A percentile compares a stretch with the other conserved stretches of the same genome.
phyloP scores from a whole-genome alignment of 371 early-diverging fungal species.

The Haplosporangium sp. region DNA sequence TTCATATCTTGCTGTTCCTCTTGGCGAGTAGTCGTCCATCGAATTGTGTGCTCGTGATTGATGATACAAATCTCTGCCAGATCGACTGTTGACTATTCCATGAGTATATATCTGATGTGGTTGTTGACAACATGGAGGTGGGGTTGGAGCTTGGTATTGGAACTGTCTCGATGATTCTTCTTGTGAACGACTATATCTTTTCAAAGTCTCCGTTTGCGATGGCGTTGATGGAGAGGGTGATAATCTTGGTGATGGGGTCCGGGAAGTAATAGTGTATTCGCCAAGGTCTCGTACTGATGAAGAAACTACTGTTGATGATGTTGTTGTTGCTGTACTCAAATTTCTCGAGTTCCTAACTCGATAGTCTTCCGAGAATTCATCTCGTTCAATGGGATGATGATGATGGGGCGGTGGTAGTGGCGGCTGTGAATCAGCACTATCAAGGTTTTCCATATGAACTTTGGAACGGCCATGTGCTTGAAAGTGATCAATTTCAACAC shows the following conservation, averaged over 20 bases:
- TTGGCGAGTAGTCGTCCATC: not conserved
- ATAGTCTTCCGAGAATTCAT: not conserved
- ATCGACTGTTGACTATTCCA: not conserved
- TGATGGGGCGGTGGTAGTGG: not conserved
- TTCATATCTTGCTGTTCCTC: not conserved
- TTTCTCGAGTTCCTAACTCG: not conserved
- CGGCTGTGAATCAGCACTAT: not conserved
- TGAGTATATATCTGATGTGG: conserved; percentile 2
- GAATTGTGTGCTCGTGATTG: not conserved
- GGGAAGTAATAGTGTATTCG: not conserved
- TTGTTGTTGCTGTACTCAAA: not conserved
- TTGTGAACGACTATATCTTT: not conserved
- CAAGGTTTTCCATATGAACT: not conserved
- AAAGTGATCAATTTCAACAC: not conserved
- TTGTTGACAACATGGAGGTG: conserved; percentile 6
- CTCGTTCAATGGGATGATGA: conserved; percentile 9
- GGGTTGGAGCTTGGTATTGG: not conserved
- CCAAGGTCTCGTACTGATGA: not conserved
- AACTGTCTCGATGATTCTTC: not conserved
- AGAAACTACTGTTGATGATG: not conserved
- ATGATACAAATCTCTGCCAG: not conserved
- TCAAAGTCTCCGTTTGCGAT: not conserved
- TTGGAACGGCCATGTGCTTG: conserved; percentile 10
- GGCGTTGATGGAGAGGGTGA: conserved; percentile 3
- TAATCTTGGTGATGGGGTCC: conserved; percentile 5